These are phyloP conservation scores for Aureobasidium sp. DNA, from an alignment of 2,329 filamentous ascomycete species.

Conservation along the genomic window DNA sequence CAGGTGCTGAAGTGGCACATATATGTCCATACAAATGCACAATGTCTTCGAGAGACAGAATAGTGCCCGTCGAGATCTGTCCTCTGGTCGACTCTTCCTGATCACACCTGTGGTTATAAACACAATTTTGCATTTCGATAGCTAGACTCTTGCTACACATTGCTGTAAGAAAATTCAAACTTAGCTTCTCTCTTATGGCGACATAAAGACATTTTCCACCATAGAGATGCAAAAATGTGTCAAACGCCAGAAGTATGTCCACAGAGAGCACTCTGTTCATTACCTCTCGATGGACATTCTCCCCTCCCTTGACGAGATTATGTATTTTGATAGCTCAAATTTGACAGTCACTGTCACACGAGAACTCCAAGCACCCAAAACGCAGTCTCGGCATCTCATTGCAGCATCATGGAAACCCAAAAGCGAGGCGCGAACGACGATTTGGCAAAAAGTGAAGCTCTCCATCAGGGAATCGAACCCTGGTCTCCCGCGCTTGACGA, in stretches of 20 bases:
- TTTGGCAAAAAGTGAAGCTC: not conserved
- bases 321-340: not conserved
- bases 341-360: not conserved
- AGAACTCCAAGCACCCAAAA: not conserved
- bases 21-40: not conserved
- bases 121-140: not conserved
- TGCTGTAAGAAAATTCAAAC: not conserved
- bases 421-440: not conserved
- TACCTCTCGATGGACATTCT: not conserved
- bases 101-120: not conserved
- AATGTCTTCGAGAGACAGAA: not conserved
- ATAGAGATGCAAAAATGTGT: not conserved
- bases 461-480: slow-evolving; percentile 9
- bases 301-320: not conserved
- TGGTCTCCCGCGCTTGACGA: slow-evolving; percentile 8
- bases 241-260: not conserved
- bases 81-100: not conserved
- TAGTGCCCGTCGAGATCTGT: not conserved
- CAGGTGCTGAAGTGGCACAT: too few species aligned
- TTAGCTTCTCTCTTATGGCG: not conserved
- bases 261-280: not conserved
- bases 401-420: too few species aligned
- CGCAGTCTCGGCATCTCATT: not conserved
- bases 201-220: not conserved
- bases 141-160: not conserved